These are phyloP conservation scores for Yarrowia galli DNA, from an alignment of 1,139 yeast species.

Conservation along the genomic window DNA sequence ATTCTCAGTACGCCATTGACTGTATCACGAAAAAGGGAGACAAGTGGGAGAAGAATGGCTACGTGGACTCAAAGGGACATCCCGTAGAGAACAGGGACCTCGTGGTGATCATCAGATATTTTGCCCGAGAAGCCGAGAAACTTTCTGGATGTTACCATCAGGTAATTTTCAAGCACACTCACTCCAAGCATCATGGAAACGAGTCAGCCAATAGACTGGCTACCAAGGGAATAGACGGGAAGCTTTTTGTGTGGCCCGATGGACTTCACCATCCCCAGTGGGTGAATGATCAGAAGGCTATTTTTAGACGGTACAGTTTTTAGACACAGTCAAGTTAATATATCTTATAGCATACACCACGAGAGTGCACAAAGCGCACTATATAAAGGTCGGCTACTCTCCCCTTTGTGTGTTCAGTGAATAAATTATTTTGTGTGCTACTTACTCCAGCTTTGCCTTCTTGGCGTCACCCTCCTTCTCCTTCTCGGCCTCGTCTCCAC, in stretches of 20 bases:
- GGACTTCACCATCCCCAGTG: constrained; percentile 14
- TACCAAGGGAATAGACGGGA: constrained; percentile 11
- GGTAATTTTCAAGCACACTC: constrained; percentile 6
- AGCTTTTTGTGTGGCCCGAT: constrained; percentile 7
- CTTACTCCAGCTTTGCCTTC: constrained; percentile 28
- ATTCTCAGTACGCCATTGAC: constrained; percentile 16
- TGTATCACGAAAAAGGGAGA: constrained; percentile 20
- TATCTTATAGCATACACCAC: too few relatives aligned
- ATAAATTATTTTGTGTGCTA: constrained; percentile 18
- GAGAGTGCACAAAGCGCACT: too few relatives aligned
- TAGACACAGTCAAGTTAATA: neutral
- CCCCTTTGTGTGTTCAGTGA: neutral
- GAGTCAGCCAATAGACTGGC: constrained; percentile 19
- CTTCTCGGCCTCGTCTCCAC: constrained; percentile 10
- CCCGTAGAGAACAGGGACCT: constrained; percentile 14
- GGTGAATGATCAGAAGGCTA: constrained; percentile 22
- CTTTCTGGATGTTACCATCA: constrained; percentile 17
- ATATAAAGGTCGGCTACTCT: too few relatives aligned
- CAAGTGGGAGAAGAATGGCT: constrained; percentile 15
- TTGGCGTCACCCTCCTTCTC: constrained; percentile 15
- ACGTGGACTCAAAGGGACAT: constrained; percentile 2
- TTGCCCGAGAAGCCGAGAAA: constrained; percentile 14
- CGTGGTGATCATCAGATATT: constrained; percentile 3
- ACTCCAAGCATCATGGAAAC: constrained; percentile 18
- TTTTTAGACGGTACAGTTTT: constrained; percentile 16